A percentile compares a stretch with the other conserved stretches of the same genome.
These are phyloP conservation scores for Lactuca sativa DNA, from an alignment of 129 eudicot genomes.

Conservation along the genomic window DNA sequence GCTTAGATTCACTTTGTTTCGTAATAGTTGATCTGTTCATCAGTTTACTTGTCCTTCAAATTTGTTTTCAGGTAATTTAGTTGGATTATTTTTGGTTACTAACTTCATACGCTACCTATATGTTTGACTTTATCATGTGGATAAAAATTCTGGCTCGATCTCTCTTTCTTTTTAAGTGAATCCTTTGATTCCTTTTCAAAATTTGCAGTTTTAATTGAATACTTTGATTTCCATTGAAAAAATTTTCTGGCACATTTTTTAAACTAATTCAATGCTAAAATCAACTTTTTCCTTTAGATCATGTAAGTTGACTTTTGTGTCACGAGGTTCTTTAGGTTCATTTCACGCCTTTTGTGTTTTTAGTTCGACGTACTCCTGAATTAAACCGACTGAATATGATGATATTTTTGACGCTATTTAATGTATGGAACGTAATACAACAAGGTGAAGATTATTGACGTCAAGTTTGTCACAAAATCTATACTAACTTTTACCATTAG, in stretches of 20 bases:
- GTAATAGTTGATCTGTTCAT: conserved; percentile 5
- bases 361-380: background rate
- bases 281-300: conserved; percentile 8
- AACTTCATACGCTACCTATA: conserved; percentile 13
- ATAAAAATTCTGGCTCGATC: background rate
- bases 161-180: background rate
- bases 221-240: background rate
- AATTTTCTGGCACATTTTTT: no score
- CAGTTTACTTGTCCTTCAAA: background rate
- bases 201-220: no score
- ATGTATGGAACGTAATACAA: background rate
- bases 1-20: background rate
- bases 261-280: background rate
- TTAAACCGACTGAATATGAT: conserved; percentile 5
- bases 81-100: background rate
- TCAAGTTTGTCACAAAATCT: conserved; percentile 3
- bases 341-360: background rate
- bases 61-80: background rate
- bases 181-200: background rate
- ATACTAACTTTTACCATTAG: background rate
- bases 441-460: background rate
- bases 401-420: background rate
- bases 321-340: conserved; percentile 7
- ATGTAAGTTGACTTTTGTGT: conserved; percentile 11
- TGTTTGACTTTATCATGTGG: conserved; percentile 11